Evolutionary conservation across 1,284 basidiomycete genomes (phyloP), one percentile per base, ranked within the genome.

Genomic region (Microbotryum scabiosae): DNA sequence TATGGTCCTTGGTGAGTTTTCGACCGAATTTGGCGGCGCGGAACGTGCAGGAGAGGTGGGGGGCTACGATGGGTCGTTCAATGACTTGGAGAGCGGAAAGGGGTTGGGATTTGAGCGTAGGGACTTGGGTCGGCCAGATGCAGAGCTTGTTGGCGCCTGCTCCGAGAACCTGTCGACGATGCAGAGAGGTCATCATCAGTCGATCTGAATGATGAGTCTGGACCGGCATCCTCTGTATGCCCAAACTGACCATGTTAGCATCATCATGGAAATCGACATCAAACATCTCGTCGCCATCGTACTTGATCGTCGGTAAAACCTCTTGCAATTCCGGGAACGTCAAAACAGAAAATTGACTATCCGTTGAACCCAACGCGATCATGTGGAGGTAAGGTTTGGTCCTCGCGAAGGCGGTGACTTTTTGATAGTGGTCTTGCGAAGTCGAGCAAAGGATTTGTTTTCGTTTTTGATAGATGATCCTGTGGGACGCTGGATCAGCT

Each of bases 341-440:
- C 6, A 69, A 47, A 16, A 71, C 51, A 0, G 66, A 68, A 4
- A 71, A 59, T 54, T 71, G 63, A 32, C 64, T 53, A 47, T 57
- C 51, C 8, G 60, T 60, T 9, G 60, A 36, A n/a, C 47, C 61
- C 44, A 56, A 47, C 69, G 48, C 66, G 43, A 63, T 41, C 26
- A 64, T 8, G 25, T 59, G 25, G 47, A 36, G 32, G 47, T 28
- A 61, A 43, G 9, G 66, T 75, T 81, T 69, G 86, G 71, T 84
- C 82, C 68, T 81, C 80, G 48, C 80, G 61, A 90, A 75, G 3
- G 81, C 80, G 2, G 87, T 87, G 18, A 88, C 85, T 82, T 85
- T 88, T 87, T 91, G 90, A 70, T 85, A 94, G 70, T 90, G 87
- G 52, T 90, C 87, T 5, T 77, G 72, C 69, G 82, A 82, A 23